These are phyloP conservation scores for Amoeboaphelidium protococcarum DNA, from an alignment of 371 early-diverging fungal species.

Conservation along the genomic window DNA sequence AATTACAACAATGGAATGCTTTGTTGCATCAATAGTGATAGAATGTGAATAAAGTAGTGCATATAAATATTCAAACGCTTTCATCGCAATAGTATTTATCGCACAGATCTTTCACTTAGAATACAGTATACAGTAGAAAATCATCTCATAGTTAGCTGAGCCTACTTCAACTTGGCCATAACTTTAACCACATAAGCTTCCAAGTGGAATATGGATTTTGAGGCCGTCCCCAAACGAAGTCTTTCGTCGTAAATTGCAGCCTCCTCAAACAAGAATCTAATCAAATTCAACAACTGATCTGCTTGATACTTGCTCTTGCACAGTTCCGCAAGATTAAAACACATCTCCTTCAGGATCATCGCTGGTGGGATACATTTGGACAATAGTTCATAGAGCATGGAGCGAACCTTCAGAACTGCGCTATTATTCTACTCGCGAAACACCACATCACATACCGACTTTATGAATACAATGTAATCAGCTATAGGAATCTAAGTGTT, in stretches of 20 bases:
- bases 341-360: slow-evolving; percentile 38
- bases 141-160: too few relatives aligned
- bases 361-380: slow-evolving; percentile 66
- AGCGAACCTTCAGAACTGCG: slow-evolving; percentile 39
- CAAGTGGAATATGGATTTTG: slow-evolving; percentile 85
- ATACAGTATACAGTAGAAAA: too few relatives aligned
- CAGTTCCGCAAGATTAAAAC: not conserved
- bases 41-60: too few relatives aligned
- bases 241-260: slow-evolving; percentile 30
- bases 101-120: too few relatives aligned
- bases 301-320: slow-evolving; percentile 1
- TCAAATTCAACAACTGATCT: too few relatives aligned
- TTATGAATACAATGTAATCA: slow-evolving; percentile 73
- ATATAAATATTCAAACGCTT: too few relatives aligned
- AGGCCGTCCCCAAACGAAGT: slow-evolving; percentile 56
- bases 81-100: too few relatives aligned
- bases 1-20: too few relatives aligned
- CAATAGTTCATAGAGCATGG: slow-evolving; percentile 56
- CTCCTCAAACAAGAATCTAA: not conserved
- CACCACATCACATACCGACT: slow-evolving; percentile 33
- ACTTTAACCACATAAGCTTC: slow-evolving; percentile 85
- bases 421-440: slow-evolving; percentile 41
- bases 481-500: slow-evolving; percentile 10
- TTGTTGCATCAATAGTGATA: too few relatives aligned
- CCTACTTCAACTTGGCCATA: slow-evolving; percentile 43